phyloP scores from a whole-genome alignment of 2,329 filamentous ascomycete species.

The Diaporthe sp. region DNA sequence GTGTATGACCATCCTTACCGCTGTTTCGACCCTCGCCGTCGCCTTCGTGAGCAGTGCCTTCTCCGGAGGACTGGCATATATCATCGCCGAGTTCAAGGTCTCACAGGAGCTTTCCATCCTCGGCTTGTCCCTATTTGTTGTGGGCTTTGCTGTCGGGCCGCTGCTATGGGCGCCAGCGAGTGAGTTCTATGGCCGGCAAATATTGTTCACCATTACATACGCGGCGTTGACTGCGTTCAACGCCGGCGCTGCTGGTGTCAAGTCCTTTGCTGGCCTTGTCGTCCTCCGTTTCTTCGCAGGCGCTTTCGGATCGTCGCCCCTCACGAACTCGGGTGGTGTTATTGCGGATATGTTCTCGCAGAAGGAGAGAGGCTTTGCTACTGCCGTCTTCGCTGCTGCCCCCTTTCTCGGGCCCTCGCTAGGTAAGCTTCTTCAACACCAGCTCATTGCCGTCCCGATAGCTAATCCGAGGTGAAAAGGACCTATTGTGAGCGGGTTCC shows the following conservation, averaged over 20 bases:
- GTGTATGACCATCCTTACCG: conserved; percentile 71
- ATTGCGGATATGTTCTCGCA: conserved; percentile 70
- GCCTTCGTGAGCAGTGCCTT: conserved; percentile 77
- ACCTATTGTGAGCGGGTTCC: conserved; percentile 75
- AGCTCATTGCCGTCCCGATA: background rate
- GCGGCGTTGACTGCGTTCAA: conserved; percentile 69
- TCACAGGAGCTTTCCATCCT: conserved; percentile 65
- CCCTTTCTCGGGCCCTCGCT: conserved; percentile 74
- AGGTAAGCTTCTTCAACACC: conserved; percentile 34
- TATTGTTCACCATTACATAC: conserved; percentile 69
- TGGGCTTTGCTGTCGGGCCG: conserved; percentile 37
- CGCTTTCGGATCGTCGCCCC: conserved; percentile 68
- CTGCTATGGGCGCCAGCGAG: conserved; percentile 38
- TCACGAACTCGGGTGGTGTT: conserved; percentile 72
- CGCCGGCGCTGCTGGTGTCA: conserved; percentile 65
- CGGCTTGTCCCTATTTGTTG: conserved; percentile 56
- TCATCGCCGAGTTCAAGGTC: conserved; percentile 66
- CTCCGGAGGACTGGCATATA: conserved; percentile 64
- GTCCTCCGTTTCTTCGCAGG: conserved; percentile 74
- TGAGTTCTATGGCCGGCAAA: conserved; percentile 69
- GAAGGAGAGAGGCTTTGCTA: conserved; percentile 64
- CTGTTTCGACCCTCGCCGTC: conserved; percentile 74
- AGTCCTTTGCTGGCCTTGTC: conserved; percentile 68
- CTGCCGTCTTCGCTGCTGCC: conserved; percentile 71
- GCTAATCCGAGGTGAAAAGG: conserved; percentile 42